Base-by-base conservation (phyloP, 441 rosid species). In the Breynia disticha region DNA sequence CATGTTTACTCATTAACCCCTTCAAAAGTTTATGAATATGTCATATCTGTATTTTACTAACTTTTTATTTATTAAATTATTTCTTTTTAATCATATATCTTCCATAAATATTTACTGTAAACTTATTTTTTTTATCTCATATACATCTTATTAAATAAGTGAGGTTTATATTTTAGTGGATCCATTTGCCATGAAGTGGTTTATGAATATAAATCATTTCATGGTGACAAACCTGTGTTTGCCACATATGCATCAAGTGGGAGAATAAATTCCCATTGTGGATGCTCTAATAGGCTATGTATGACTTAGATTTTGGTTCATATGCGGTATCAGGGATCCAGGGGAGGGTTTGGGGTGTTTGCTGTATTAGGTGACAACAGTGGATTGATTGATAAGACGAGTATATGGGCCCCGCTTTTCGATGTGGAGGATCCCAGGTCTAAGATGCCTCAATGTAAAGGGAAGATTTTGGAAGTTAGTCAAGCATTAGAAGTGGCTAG, bases 361-460 rank as follows among this genome's bases (percentile, higher is more conserved):
- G 95, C 98, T 44, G 79, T 87, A 46, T 79, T 76, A 65, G 85
- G 93, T 38, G 90, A 80, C 56, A 96, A 80, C 55, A 76, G 79
- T 48, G 90, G 70, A 18, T 43, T 78, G 62, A 65, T 65, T 37
- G 87, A 90, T 65, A 90, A 79, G 78, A 90, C 80, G 79, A 82
- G 69, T 19, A 46, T 67, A 14, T 90, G 96, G 97, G 67, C 86
- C 20, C 64, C 77, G 11, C 70, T 90, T 48, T 90, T 90, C 48
- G 76, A 90, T 50, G 98, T 87, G 39, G 98, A 90, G 66, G 98
- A 90, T 73, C 98, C 96, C 0, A 83, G 98, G 77, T 77, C 93
- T 17, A 87, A 78, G 68, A 75, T 76, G 73, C 95, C 96, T 35
- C 82, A 73, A 57, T 69, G 42, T 55, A 87, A 79, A 75, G 98